phyloP scores from a whole-genome alignment of 2,329 filamentous ascomycete genomes.

The Thielaviopsis ethacetica region DNA sequence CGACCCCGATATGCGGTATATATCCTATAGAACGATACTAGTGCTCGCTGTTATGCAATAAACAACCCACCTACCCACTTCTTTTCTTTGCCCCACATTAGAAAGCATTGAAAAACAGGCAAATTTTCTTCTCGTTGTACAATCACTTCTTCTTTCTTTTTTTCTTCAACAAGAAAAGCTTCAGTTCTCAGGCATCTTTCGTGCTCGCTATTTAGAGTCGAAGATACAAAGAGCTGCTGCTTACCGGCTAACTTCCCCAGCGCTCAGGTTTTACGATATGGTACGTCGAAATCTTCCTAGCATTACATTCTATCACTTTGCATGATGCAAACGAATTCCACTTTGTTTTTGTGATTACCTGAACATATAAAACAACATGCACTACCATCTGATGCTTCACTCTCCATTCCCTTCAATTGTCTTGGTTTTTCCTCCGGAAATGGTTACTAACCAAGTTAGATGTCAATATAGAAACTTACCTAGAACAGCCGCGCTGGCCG shows the following conservation, averaged over 20 bases:
- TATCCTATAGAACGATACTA: not conserved
- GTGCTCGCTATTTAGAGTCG: not conserved
- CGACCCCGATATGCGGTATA: not conserved
- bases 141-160: not conserved
- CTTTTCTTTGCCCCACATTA: slow-evolving; percentile 1
- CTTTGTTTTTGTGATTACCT: slow-evolving; percentile 14
- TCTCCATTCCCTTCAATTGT: not conserved
- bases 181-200: not conserved
- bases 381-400: slow-evolving; percentile 51
- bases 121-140: not conserved
- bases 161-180: not conserved
- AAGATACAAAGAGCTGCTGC: no score
- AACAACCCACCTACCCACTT: slow-evolving; percentile 1
- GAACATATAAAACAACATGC: slow-evolving; percentile 44
- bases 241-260: not conserved
- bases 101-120: slow-evolving; percentile 8
- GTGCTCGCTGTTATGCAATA: not conserved
- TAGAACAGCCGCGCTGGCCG: not conserved
- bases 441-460: not conserved
- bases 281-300: not conserved
- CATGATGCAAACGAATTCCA: slow-evolving; percentile 12
- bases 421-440: not conserved
- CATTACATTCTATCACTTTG: not conserved
- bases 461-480: not conserved
- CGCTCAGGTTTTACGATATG: not conserved